Percentiles rank a stretch among this genome's conserved stretches.
phyloP scores from a whole-genome alignment of 2,329 filamentous ascomycete genomes.

The Colletotrichum tropicicola region DNA sequence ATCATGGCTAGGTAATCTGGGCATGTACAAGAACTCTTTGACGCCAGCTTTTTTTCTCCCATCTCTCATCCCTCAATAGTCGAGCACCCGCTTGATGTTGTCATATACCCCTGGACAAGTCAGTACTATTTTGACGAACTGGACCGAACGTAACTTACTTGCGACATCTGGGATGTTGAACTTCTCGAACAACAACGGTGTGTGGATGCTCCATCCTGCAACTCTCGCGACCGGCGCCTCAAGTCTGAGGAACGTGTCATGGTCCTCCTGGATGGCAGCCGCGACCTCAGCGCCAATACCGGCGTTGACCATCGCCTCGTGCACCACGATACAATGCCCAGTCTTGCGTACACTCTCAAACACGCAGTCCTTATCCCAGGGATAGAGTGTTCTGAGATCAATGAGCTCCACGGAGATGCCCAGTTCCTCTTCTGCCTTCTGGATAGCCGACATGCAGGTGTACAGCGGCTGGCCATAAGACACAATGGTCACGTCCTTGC shows the following conservation, averaged over 20 bases:
- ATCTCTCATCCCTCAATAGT: constrained; percentile 59
- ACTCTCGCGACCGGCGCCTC: constrained; percentile 88
- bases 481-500: constrained; percentile 82
- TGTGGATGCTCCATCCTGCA: constrained; percentile 90
- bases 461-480: constrained; percentile 93
- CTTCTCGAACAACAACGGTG: constrained; percentile 80
- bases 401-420: constrained; percentile 85
- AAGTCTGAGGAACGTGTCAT: constrained; percentile 78
- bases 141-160: constrained; percentile 66
- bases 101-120: constrained; percentile 71
- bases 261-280: constrained; percentile 84
- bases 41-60: not conserved
- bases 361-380: constrained; percentile 87
- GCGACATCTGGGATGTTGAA: constrained; percentile 87
- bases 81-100: constrained; percentile 71
- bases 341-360: constrained; percentile 88
- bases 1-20: not conserved
- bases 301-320: constrained; percentile 91
- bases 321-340: constrained; percentile 85
- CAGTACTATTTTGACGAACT: constrained; percentile 32
- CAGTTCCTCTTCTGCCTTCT: constrained; percentile 77
- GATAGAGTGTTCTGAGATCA: constrained; percentile 87
- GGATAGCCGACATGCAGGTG: constrained; percentile 80
- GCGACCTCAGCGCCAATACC: constrained; percentile 91
- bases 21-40: constrained; percentile 16